Evolutionary conservation across 768 basidiomycete genomes (phyloP), one percentile per base, ranked within the genome.

Genomic region (Lactarius hatsudake): DNA sequence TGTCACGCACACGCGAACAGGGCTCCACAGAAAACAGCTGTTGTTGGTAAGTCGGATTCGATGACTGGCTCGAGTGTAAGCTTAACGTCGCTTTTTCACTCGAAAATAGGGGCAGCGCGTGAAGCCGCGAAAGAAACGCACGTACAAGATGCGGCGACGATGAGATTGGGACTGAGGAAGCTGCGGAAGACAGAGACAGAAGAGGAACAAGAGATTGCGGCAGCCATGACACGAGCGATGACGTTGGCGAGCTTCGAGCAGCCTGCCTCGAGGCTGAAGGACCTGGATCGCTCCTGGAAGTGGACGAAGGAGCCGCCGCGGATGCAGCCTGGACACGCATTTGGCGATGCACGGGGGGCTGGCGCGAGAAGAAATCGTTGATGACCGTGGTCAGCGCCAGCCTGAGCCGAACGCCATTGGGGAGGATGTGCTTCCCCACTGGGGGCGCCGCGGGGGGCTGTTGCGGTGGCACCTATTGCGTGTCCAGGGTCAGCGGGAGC

Each of bases 291-390:
- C 54, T 81, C 71, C 30, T 63, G n/a, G 32, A 45, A 5, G 59
- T 45, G 6, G 75, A 74, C 4, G 73, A 74, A 51, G 58, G 42
- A 28, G 59, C 53, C 17, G 3, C 65, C 66, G 59, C 70, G 54
- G 53, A 62, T 72, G 72, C 60, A 30, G 66, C 61, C n/a, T 68
- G 55, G 32, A 62, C 54, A 9, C 66, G 57, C 17, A 64, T 62
- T 38, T 63, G 65, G 18, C 66, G 77, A 5, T 76, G 73, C 15
- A 77, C 65, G 1, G 87, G 87, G 0, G 85, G 81, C 72, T 88
- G 86, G 28, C 91, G 84, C 30, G 89, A 87, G 73, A 93, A 93
- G 8, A 94, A 77, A 71, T 93, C 91, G 69, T 93, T 93, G 75
- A 93, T 82, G 63, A 94, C 85, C 0, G 89, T 88, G 2, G 86